Conservation (phyloP, 2,329 filamentous ascomycete species). For the Parastagonospora nodorum region DNA sequence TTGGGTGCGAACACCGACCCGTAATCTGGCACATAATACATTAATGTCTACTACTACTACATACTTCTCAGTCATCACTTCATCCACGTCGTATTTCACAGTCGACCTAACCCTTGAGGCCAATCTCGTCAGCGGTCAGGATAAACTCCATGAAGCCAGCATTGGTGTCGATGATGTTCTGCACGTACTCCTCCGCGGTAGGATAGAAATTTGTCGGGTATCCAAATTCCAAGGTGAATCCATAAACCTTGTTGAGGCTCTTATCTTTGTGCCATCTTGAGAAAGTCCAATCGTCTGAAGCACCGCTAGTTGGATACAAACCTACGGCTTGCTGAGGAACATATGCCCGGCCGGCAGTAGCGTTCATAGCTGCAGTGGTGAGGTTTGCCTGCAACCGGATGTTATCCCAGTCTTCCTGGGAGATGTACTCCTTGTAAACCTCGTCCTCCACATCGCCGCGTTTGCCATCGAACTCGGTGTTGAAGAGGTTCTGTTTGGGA, state of each 20-base stretch:
- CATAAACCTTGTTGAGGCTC: constrained; percentile 47
- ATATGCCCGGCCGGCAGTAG: constrained; percentile 42
- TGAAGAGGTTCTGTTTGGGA: constrained; percentile 57
- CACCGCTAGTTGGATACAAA: constrained; percentile 46
- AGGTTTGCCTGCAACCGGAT: constrained; percentile 38
- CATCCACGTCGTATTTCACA: neutral
- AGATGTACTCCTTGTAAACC: constrained; percentile 56
- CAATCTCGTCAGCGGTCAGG: constrained; percentile 41
- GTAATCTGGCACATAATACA: neutral
- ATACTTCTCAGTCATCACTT: neutral
- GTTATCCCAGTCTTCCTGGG: constrained; percentile 39
- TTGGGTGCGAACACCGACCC: neutral
- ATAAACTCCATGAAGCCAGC: constrained; percentile 51
- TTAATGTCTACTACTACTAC: constrained; percentile 5
- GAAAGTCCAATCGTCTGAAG: constrained; percentile 47
- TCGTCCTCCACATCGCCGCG: constrained; percentile 56
- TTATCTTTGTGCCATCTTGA: constrained; percentile 44
- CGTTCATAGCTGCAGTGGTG: constrained; percentile 42
- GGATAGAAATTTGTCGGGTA: constrained; percentile 50
- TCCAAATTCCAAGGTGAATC: constrained; percentile 50
- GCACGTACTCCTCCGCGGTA: constrained; percentile 45
- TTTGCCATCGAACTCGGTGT: constrained; percentile 57
- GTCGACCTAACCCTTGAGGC: constrained; percentile 24
- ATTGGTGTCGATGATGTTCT: constrained; percentile 50
- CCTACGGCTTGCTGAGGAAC: constrained; percentile 42